These are phyloP conservation scores for Xylaria cubensis DNA, from an alignment of 495 filamentous ascomycete species.

Conservation along the genomic window DNA sequence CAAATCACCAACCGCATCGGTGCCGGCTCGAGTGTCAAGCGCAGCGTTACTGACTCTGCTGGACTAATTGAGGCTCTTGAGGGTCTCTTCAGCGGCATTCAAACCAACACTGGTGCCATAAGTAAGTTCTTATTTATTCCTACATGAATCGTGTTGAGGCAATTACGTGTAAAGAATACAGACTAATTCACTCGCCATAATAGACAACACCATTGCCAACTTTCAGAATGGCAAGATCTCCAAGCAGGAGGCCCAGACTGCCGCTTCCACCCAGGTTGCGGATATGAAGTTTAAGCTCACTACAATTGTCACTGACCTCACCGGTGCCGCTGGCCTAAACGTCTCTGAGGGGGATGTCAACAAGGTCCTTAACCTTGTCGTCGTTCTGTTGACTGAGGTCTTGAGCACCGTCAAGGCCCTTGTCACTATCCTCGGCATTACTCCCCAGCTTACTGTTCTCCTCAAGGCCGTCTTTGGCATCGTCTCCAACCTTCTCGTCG, in stretches of 20 bases:
- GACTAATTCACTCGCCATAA: neutral
- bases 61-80: neutral
- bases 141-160: neutral
- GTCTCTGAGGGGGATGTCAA: conserved; percentile 15
- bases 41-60: neutral
- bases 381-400: conserved; percentile 7
- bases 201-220: conserved; percentile 6
- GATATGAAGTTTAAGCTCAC: conserved; percentile 13
- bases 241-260: conserved; percentile 8
- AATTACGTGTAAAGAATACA: neutral
- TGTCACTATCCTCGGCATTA: conserved; percentile 18
- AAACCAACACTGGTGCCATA: conserved; percentile 17
- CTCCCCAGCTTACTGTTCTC: conserved; percentile 5
- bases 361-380: conserved; percentile 19
- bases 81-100: conserved; percentile 6
- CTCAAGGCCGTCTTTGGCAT: conserved; percentile 20
- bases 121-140: neutral
- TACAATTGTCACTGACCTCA: conserved; percentile 4
- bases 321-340: neutral
- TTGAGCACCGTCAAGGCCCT: conserved; percentile 12
- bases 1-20: conserved; percentile 4
- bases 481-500: conserved; percentile 12
- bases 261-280: neutral
- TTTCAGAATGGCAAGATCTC: conserved; percentile 19
- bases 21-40: neutral